Conservation (phyloP, 164 flowering plant genomes). For the Magnolia sinica region DNA sequence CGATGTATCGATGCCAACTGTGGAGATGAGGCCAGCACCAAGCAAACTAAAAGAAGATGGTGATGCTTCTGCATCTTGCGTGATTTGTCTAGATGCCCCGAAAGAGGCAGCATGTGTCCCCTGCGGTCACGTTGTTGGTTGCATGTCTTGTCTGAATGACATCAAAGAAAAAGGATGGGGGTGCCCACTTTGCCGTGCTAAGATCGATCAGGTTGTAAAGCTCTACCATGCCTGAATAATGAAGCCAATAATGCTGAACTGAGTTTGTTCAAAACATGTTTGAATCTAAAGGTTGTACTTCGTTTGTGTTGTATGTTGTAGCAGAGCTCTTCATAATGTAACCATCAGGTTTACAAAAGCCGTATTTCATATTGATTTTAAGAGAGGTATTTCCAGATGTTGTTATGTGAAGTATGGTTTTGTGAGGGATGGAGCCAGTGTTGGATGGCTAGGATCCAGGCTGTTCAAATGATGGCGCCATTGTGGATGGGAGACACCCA, state of each 20-base stretch:
- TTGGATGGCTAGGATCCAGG: too few relatives aligned
- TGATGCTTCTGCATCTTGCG: constrained; percentile 45
- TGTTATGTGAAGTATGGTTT: too few relatives aligned
- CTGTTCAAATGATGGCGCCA: too few relatives aligned
- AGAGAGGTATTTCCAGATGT: too few relatives aligned
- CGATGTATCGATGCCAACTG: constrained; percentile 31
- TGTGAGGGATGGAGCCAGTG: too few relatives aligned
- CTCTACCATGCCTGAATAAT: constrained; percentile 62
- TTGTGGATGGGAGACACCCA: too few relatives aligned
- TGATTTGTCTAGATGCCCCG: constrained; percentile 89
- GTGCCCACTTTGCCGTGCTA: constrained; percentile 91
- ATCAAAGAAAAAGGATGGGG: constrained; percentile 78
- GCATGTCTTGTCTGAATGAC: constrained; percentile 86
- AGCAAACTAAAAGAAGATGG: background rate
- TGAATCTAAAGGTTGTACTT: too few relatives aligned
- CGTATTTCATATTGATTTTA: too few relatives aligned
- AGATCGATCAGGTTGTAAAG: constrained; percentile 71
- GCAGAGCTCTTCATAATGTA: too few relatives aligned
- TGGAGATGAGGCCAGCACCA: constrained; percentile 12
- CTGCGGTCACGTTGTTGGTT: constrained; percentile 98
- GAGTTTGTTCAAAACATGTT: background rate
- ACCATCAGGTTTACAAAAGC: too few relatives aligned
- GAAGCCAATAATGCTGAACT: background rate
- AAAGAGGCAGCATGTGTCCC: constrained; percentile 92
- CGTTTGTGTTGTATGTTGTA: too few relatives aligned